Evolutionary conservation across 106 monocot species (phyloP).

Genomic region (Dendrobium nobile): DNA sequence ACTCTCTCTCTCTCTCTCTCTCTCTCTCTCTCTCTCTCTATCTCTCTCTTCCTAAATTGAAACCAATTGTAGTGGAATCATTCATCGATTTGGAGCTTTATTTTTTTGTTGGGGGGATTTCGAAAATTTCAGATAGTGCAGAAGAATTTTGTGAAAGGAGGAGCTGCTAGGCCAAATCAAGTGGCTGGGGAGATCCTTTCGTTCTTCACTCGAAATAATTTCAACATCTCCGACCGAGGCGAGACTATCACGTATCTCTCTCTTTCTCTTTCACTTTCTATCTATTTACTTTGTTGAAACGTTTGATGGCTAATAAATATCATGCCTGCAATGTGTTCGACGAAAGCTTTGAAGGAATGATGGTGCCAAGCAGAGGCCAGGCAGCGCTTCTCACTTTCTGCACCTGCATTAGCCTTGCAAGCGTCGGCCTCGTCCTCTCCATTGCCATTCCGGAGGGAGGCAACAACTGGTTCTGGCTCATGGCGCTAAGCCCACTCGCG

Average conservation of each 20-base stretch:
- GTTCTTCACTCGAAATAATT: conserved; percentile 90
- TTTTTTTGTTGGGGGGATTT: not conserved
- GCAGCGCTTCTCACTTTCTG: conserved; percentile 96
- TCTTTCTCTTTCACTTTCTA: conserved; percentile 9
- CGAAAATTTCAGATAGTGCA: conserved; percentile 62
- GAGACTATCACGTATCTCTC: conserved; percentile 80
- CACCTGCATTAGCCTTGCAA: conserved; percentile 92
- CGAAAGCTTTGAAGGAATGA: conserved; percentile 79
- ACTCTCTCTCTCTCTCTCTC: not conserved
- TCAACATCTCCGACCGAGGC: conserved; percentile 67
- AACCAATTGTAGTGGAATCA: too few relatives aligned
- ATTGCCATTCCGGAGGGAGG: conserved; percentile 87
- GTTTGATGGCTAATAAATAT: not conserved
- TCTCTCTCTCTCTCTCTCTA: not conserved
- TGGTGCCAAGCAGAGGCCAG: conserved; percentile 94
- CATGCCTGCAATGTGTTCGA: conserved; percentile 1
- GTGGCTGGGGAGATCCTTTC: conserved; percentile 91
- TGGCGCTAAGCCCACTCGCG: conserved; percentile 67
- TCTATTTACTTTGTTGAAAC: not conserved
- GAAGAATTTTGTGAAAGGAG: conserved; percentile 70
- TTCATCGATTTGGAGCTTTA: too few relatives aligned
- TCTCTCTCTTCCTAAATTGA: too few relatives aligned
- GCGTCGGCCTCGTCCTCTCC: conserved; percentile 85
- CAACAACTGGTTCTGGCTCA: conserved; percentile 95
- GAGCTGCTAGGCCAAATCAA: conserved; percentile 33